These are phyloP conservation scores for Talaromyces sp. DNA, from an alignment of 2,329 filamentous ascomycete species.

Conservation along the genomic window DNA sequence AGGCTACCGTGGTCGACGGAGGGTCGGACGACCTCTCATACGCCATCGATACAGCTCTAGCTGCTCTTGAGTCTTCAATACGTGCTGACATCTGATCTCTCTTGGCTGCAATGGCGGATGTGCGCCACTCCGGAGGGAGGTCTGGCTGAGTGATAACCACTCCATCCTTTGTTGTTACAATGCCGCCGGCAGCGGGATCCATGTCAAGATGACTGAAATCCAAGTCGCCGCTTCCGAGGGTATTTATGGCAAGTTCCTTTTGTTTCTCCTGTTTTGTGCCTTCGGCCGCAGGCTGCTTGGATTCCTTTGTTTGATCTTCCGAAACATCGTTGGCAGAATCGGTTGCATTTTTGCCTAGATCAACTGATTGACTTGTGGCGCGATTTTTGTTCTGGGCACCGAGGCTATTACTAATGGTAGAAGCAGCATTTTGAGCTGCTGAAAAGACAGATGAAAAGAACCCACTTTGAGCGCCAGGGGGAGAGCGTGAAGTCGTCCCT, in stretches of 20 bases:
- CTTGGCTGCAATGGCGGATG: constrained; percentile 32
- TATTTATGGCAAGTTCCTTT: constrained; percentile 76
- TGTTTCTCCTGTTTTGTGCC: constrained; percentile 42
- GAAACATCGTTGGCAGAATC: constrained; percentile 21
- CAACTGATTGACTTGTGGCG: constrained; percentile 25
- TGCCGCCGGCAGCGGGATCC: constrained; percentile 30
- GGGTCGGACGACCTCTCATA: constrained; percentile 45
- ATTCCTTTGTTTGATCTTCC: constrained; percentile 23
- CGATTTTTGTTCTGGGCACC: constrained; percentile 48
- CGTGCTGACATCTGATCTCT: constrained; percentile 52
- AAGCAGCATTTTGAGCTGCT: constrained; percentile 87
- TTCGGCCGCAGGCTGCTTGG: constrained; percentile 19
- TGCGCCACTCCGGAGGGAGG: constrained; percentile 28
- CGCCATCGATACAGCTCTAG: constrained; percentile 57
- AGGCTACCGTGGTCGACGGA: constrained; percentile 35
- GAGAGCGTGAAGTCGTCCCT: constrained; percentile 46
- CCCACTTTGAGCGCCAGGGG: constrained; percentile 54
- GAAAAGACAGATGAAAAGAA: constrained; percentile 95
- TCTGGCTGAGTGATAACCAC: constrained; percentile 35
- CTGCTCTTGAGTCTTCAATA: constrained; percentile 55
- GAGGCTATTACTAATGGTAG: constrained; percentile 63
- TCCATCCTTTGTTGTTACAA: constrained; percentile 35
- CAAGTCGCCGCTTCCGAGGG: constrained; percentile 80
- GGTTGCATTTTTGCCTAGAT: constrained; percentile 8
- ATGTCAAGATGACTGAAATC: constrained; percentile 87